A percentile compares a stretch with the other conserved stretches of the same genome.
phyloP scores from a whole-genome alignment of 1,139 yeast genomes.

The Blastobotrys aristatus region DNA sequence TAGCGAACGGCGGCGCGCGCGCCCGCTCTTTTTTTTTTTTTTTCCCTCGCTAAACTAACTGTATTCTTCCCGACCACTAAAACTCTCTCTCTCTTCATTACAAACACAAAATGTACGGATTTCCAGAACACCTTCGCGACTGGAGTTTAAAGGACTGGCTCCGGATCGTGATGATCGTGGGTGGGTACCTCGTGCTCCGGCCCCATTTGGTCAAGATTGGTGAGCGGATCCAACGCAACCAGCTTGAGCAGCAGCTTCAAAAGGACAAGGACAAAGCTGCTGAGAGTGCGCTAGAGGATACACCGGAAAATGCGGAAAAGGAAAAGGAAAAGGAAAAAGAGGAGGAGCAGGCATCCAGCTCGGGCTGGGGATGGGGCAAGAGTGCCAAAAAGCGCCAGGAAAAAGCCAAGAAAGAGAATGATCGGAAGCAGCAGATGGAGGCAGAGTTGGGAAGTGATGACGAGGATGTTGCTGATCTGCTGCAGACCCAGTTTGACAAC shows the following conservation, averaged over 20 bases:
- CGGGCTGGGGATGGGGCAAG: conserved; percentile 21
- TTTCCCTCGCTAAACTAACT: background rate
- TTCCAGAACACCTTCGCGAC: conserved; percentile 24
- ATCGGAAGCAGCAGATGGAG: conserved; percentile 5
- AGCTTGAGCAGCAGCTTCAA: conserved; percentile 36
- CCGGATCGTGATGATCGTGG: conserved; percentile 26
- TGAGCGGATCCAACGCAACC: conserved; percentile 47
- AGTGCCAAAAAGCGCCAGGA: conserved; percentile 16
- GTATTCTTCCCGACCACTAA: background rate
- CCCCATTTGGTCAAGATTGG: conserved; percentile 24
- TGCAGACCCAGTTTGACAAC: conserved; percentile 1
- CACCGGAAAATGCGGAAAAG: conserved; percentile 2
- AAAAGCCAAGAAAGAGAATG: conserved; percentile 6
- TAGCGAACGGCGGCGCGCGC: too few species aligned
- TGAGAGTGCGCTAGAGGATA: conserved; percentile 10
- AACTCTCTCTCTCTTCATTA: too few species aligned
- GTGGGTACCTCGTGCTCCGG: conserved; percentile 26
- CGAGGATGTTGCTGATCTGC: conserved; percentile 13
- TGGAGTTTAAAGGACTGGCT: conserved; percentile 26
- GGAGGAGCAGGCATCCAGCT: conserved; percentile 6
- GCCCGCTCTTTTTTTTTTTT: background rate
- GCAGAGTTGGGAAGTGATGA: conserved; percentile 14
- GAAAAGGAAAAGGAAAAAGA: conserved; percentile 3
- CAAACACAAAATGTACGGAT: conserved; percentile 19
- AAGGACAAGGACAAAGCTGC: conserved; percentile 14